Evolutionary conservation across 1,139 yeast genomes (phyloP).

Genomic region (Pichia sp.): DNA sequence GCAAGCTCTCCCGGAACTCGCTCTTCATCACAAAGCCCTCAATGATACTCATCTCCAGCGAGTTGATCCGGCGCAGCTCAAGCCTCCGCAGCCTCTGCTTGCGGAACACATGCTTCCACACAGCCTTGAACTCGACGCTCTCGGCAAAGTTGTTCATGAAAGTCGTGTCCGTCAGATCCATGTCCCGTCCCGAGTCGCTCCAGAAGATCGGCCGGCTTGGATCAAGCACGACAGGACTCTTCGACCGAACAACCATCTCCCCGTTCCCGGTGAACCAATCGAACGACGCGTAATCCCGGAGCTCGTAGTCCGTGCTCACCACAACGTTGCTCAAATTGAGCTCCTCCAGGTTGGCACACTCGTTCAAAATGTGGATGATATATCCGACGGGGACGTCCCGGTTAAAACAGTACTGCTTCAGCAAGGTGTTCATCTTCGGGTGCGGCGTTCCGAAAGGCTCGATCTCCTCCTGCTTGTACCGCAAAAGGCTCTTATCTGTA

Average conservation of each 20-base stretch:
- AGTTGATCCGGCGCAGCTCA: constrained; percentile 46
- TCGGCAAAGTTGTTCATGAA: constrained; percentile 14
- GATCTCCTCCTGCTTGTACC: neutral
- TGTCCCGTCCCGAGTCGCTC: constrained; percentile 30
- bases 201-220: constrained; percentile 25
- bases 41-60: constrained; percentile 47
- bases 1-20: constrained; percentile 23
- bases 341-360: constrained; percentile 52
- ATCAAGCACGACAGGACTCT: constrained; percentile 14
- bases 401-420: constrained; percentile 53
- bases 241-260: constrained; percentile 11
- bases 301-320: constrained; percentile 56
- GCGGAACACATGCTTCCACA: constrained; percentile 38
- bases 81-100: constrained; percentile 38
- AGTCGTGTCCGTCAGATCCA: constrained; percentile 22
- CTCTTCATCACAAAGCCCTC: constrained; percentile 27
- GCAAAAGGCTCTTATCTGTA: neutral
- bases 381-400: constrained; percentile 70
- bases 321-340: constrained; percentile 54
- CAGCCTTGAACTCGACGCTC: constrained; percentile 18
- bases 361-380: constrained; percentile 52
- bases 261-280: constrained; percentile 28
- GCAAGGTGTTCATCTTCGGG: constrained; percentile 56
- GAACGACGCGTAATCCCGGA: constrained; percentile 33
- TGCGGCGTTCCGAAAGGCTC: constrained; percentile 40